Conservation (phyloP, 2,329 filamentous ascomycete genomes). For the Aspergillus fumigatus region DNA sequence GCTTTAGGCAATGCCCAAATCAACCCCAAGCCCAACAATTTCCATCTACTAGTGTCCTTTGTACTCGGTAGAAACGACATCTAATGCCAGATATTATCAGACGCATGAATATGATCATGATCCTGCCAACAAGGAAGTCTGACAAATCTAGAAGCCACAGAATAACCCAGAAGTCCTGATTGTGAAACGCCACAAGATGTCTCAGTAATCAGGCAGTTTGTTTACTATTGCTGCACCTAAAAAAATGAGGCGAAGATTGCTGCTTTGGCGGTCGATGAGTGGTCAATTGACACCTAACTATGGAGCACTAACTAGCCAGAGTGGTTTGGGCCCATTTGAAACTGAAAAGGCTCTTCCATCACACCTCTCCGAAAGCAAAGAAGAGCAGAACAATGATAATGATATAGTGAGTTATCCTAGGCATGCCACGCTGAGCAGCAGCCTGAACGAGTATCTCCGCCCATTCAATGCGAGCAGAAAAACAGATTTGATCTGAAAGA, state of each 20-base stretch:
- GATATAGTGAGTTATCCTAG: not conserved
- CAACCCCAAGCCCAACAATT: not conserved
- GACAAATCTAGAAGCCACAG: no score
- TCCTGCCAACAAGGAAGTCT: no score
- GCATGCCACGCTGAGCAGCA: not conserved
- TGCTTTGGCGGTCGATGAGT: slow-evolving; percentile 16
- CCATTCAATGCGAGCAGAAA: not conserved
- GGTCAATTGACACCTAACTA: not conserved
- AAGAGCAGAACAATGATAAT: not conserved
- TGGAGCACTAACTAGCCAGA: not conserved
- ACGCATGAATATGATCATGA: no score
- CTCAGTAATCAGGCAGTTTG: not conserved
- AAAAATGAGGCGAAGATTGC: slow-evolving; percentile 16
- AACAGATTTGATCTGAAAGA: not conserved
- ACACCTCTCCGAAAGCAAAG: not conserved
- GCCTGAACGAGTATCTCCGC: not conserved
- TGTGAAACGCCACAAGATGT: not conserved
- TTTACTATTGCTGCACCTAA: slow-evolving; percentile 3
- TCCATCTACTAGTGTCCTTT: not conserved
- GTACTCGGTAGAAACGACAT: not conserved
- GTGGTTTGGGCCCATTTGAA: not conserved
- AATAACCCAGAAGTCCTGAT: not conserved
- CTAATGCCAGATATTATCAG: not conserved
- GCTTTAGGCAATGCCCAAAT: not conserved
- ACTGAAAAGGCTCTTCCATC: not conserved